Conservation (phyloP, 1,284 basidiomycete species). For the Sphagnurus paluster region DNA sequence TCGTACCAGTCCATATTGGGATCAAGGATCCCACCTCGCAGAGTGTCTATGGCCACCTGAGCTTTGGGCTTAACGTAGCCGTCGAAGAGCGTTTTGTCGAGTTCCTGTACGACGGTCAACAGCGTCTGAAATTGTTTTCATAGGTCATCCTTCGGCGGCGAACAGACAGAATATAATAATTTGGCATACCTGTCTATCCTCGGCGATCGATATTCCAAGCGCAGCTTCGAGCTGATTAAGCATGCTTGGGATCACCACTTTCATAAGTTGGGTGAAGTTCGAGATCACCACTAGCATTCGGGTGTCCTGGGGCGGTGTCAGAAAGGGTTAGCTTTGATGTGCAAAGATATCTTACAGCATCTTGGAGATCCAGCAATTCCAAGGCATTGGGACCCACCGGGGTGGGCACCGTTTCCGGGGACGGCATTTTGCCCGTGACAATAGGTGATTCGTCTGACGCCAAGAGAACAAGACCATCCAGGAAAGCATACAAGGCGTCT, state of each 20-base stretch:
- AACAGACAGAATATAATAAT: slow-evolving; percentile 5
- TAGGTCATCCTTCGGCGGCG: slow-evolving; percentile 9
- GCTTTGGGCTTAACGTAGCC: slow-evolving; percentile 85
- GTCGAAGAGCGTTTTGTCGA: slow-evolving; percentile 88
- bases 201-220: slow-evolving; percentile 74
- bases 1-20: slow-evolving; percentile 89
- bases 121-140: slow-evolving; percentile 56
- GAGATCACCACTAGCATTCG: slow-evolving; percentile 89
- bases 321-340: slow-evolving; percentile 5
- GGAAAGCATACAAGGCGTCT: slow-evolving; percentile 84
- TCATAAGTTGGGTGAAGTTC: slow-evolving; percentile 81
- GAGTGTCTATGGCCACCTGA: slow-evolving; percentile 61
- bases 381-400: slow-evolving; percentile 44
- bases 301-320: slow-evolving; percentile 82
- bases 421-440: slow-evolving; percentile 37
- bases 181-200: slow-evolving; percentile 64
- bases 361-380: slow-evolving; percentile 58
- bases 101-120: slow-evolving; percentile 74
- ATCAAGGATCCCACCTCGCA: slow-evolving; percentile 81
- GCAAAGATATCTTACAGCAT: slow-evolving; percentile 48
- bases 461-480: slow-evolving; percentile 87
- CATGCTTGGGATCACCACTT: slow-evolving; percentile 75
- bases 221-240: slow-evolving; percentile 79
- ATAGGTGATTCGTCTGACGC: slow-evolving; percentile 75
- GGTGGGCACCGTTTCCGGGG: slow-evolving; percentile 28